phyloP scores from a whole-genome alignment of 2,329 filamentous ascomycete genomes.

The Thielaviopsis cerberus region DNA sequence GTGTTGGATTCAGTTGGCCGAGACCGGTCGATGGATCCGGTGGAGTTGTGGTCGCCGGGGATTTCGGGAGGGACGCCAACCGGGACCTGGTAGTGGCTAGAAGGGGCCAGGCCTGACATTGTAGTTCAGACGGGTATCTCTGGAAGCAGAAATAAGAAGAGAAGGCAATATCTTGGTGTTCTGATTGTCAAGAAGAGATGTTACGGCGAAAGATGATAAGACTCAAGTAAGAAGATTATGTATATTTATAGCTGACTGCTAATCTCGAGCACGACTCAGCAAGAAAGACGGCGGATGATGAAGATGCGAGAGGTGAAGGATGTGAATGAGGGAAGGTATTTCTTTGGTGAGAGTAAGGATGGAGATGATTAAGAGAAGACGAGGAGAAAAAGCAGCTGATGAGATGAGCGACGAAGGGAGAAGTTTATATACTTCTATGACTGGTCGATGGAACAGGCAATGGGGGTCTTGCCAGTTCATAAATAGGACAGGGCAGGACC shows the following conservation, averaged over 20 bases:
- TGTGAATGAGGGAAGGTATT: not conserved
- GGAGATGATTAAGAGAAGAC: not conserved
- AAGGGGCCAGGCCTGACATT: not conserved
- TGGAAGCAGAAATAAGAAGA: not conserved
- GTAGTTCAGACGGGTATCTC: not conserved
- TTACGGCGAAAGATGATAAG: not conserved
- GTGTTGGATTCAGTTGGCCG: not conserved
- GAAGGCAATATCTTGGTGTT: no score
- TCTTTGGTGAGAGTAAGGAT: not conserved
- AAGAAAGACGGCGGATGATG: not conserved
- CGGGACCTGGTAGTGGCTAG: not conserved
- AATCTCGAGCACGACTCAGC: not conserved
- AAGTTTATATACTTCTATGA: not conserved
- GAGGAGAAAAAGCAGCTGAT: not conserved
- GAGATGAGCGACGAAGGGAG: not conserved
- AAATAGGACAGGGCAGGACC: not conserved
- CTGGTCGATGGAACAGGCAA: not conserved
- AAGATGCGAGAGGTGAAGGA: not conserved
- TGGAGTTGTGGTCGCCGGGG: not conserved
- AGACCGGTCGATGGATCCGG: not conserved
- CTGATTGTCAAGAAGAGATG: not conserved
- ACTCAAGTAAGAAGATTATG: not conserved
- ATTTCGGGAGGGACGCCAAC: not conserved
- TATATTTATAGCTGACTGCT: not conserved
- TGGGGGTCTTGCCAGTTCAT: not conserved